Base-by-base conservation (phyloP, 1,139 yeast genomes). In the Nakaseomyces kungkrabaensis region DNA sequence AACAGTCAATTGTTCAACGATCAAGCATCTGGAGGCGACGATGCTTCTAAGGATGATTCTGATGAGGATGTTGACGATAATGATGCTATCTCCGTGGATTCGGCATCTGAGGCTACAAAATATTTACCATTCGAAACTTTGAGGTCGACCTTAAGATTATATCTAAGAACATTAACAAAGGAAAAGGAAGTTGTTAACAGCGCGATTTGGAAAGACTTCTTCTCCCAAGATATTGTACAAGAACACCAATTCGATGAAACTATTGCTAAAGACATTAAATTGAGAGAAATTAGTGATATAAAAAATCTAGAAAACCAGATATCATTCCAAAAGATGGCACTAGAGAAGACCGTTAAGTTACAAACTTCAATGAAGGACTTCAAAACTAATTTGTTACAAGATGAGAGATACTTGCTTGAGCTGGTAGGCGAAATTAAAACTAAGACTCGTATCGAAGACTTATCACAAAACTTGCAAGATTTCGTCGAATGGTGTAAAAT, bases 401-500 rank as follows among this genome's bases (percentile, higher is more conserved):
- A 68, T 48, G 67, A 68, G 25, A 52, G 59, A 42, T 70, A 66
- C 34, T 48, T 69, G 4, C 36, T 67, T 7, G 53, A 58, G 2
- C 50, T 66, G 5, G 61, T 47, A 4, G 37, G 29, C 13, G 49
- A 47, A 36, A 47, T 47, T n/a, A 47, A 43, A 31, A 24, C 32
- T 3, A 47, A 47, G 8, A 43, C 37, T 5, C 44, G 42, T 8
- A 32, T 62, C 38, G 43, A 47, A 32, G 47, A 47, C 27, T 71
- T 88, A 49, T 79, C 92, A 3, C 83, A 85, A 1, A 72, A 84
- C 46, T 71, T 89, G 48, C 73, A 73, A 55, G 77, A 85, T 44
- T 84, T 89, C 55, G 73, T 87, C 43, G 87, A 86, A 55, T 84
- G 96, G 88, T 78, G 84, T 54, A 80, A 86, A 52, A 77, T 89